phyloP scores from a whole-genome alignment of 129 eudicot species.

The Lactuca saligna region DNA sequence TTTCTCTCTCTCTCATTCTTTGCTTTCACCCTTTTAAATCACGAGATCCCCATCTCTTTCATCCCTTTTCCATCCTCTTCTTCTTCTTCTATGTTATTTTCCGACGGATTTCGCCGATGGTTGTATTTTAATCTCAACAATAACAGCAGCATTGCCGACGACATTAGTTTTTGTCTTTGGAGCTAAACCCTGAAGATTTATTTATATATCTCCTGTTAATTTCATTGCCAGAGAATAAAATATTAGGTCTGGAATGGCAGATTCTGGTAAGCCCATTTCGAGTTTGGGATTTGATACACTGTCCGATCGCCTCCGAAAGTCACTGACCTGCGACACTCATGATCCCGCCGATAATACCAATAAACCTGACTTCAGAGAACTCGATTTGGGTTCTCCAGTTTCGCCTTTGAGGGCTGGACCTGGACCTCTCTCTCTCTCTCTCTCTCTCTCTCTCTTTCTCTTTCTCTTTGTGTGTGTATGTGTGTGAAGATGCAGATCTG shows the following conservation, averaged over 20 bases:
- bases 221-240: background rate
- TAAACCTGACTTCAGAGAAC: constrained; percentile 84
- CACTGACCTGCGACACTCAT: constrained; percentile 27
- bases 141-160: constrained; percentile 16
- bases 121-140: constrained; percentile 13
- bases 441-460: too few relatives aligned
- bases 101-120: constrained; percentile 27
- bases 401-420: constrained; percentile 54
- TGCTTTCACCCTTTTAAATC: constrained; percentile 22
- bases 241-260: constrained; percentile 19
- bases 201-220: background rate
- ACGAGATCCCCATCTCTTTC: constrained; percentile 35
- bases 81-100: constrained; percentile 16
- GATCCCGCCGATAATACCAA: constrained; percentile 30
- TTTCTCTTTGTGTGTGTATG: too few relatives aligned
- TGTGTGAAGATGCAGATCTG: too few relatives aligned
- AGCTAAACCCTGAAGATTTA: constrained; percentile 2
- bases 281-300: constrained; percentile 14
- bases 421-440: too few relatives aligned
- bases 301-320: constrained; percentile 34
- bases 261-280: constrained; percentile 29
- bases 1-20: constrained; percentile 18
- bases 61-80: constrained; percentile 10
- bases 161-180: background rate
- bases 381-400: constrained; percentile 86